Evolutionary conservation across 345 rosid species (phyloP).

Genomic region (Aquilaria yunnanensis): DNA sequence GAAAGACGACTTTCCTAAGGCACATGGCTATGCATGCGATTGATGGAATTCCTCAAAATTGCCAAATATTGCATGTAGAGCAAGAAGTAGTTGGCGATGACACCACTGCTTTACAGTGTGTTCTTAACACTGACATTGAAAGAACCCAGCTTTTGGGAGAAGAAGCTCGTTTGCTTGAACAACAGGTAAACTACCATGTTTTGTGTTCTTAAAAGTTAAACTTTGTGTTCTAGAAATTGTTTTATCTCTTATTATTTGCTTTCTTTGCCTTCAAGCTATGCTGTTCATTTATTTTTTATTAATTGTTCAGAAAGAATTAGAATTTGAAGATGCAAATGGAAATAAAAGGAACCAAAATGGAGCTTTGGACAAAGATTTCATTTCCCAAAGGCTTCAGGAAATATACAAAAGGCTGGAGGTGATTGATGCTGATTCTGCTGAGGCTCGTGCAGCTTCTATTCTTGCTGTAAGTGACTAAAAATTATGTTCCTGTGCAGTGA

Average conservation of each 20-base stretch:
- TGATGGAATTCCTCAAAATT: constrained; percentile 89
- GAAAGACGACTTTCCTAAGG: constrained; percentile 96
- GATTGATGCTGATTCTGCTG: constrained; percentile 93
- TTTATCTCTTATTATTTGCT: neutral
- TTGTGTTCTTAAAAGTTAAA: constrained; percentile 6
- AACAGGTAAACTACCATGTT: constrained; percentile 47
- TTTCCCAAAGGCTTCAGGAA: constrained; percentile 65
- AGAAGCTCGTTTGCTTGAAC: constrained; percentile 59
- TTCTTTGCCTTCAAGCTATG: constrained; percentile 7
- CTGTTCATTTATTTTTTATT: constrained; percentile 20
- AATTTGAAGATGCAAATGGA: constrained; percentile 41
- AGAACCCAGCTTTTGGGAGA: constrained; percentile 82
- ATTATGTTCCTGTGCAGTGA: constrained; percentile 5
- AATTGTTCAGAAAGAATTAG: constrained; percentile 58
- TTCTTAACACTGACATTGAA: constrained; percentile 86
- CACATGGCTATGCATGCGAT: constrained; percentile 98
- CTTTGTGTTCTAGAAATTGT: constrained; percentile 1
- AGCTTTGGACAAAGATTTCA: constrained; percentile 48
- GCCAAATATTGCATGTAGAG: constrained; percentile 97
- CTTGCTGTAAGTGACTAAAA: constrained; percentile 63
- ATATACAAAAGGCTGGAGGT: constrained; percentile 92
- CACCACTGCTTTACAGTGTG: constrained; percentile 88
- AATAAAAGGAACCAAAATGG: constrained; percentile 39
- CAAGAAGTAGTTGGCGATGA: constrained; percentile 97
- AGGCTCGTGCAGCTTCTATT: constrained; percentile 94